These are phyloP conservation scores for Saccharomycopsis sp. DNA, from an alignment of 805 yeast genomes.

Conservation along the genomic window DNA sequence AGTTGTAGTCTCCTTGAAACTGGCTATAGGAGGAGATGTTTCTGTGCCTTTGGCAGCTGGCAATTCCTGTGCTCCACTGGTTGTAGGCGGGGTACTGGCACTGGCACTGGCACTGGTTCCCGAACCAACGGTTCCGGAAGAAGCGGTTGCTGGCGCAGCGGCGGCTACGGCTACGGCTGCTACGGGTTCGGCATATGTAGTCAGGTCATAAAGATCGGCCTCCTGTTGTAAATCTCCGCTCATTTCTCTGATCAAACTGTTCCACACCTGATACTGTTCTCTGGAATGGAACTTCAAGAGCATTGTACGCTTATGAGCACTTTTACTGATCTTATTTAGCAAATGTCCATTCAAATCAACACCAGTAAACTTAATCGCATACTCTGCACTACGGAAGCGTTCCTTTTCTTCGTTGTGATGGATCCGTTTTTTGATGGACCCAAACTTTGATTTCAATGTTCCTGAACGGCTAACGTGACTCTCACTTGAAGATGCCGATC, in stretches of 20 bases:
- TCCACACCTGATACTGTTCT: conserved; percentile 19
- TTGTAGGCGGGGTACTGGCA: background rate
- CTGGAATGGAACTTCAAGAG: conserved; percentile 14
- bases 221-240: conserved; percentile 17
- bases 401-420: background rate
- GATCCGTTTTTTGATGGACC: conserved; percentile 11
- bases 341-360: conserved; percentile 18
- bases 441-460: conserved; percentile 17
- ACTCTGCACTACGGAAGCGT: background rate
- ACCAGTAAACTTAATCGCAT: conserved; percentile 18
- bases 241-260: conserved; percentile 17
- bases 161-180: conserved; percentile 3
- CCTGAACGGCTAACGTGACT: conserved; percentile 1
- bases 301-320: conserved; percentile 20
- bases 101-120: background rate
- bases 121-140: background rate
- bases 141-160: conserved; percentile 7
- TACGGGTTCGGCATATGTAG: background rate
- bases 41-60: background rate
- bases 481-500: background rate
- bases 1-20: background rate
- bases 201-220: conserved; percentile 16
- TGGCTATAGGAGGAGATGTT: background rate
- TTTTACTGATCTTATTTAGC: conserved; percentile 19
- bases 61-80: background rate